A percentile compares a stretch with the other conserved stretches of the same genome.
Evolutionary conservation across 306 rosid species (phyloP).

Genomic region (Vigna nakashimae): DNA sequence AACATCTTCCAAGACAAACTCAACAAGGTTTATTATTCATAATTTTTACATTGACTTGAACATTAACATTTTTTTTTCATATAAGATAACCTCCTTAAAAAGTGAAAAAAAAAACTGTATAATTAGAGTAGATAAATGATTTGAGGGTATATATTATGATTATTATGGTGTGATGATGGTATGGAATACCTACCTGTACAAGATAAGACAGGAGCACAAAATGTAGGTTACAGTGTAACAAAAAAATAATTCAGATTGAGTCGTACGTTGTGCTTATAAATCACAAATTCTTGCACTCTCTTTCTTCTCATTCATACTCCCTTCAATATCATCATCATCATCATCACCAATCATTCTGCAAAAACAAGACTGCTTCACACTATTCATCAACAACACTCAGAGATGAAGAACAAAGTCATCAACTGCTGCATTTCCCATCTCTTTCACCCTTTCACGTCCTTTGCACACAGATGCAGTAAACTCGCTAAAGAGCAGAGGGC

Average conservation of each 20-base stretch:
- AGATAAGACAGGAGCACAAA: background rate
- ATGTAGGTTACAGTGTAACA: slow-evolving; percentile 1
- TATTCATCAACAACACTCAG: background rate
- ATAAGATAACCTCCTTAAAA: too few species aligned
- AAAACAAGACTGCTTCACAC: too few species aligned
- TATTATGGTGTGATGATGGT: too few species aligned
- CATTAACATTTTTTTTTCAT: too few species aligned
- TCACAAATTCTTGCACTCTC: background rate
- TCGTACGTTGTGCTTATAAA: background rate
- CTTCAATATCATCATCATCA: background rate
- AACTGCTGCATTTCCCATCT: background rate
- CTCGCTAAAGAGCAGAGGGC: slow-evolving; percentile 28
- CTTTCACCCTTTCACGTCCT: background rate
- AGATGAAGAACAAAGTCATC: slow-evolving; percentile 15
- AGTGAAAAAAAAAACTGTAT: too few species aligned
- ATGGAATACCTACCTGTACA: background rate
- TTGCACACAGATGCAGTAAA: slow-evolving; percentile 23
- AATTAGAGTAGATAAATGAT: too few species aligned
- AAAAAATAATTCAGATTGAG: slow-evolving; percentile 8
- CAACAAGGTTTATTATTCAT: too few species aligned
- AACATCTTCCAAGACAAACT: too few species aligned
- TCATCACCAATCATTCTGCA: background rate
- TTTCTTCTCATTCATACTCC: background rate
- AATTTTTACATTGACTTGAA: too few species aligned
- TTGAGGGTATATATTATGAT: too few species aligned